These are phyloP conservation scores for Venturia carpophila DNA, from an alignment of 2,329 filamentous ascomycete genomes.

Conservation along the genomic window DNA sequence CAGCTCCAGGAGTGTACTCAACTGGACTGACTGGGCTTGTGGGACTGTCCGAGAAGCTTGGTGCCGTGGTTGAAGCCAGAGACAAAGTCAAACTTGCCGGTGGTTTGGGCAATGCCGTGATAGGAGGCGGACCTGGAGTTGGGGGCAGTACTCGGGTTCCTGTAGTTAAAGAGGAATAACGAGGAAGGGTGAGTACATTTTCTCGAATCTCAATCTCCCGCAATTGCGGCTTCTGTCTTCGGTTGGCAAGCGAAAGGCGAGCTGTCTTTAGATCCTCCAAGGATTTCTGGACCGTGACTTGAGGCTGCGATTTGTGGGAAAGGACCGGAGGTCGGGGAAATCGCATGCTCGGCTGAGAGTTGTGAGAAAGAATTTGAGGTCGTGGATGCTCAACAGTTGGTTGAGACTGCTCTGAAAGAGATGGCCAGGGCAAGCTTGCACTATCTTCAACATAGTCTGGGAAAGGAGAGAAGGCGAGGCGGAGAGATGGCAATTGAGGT, in stretches of 20 bases:
- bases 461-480: background rate
- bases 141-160: slow-evolving; percentile 9
- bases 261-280: background rate
- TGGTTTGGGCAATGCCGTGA: background rate
- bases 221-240: background rate
- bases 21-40: background rate
- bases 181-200: background rate
- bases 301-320: background rate
- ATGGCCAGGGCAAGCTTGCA: background rate
- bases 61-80: background rate
- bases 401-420: background rate
- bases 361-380: background rate
- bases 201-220: background rate
- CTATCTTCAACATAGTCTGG: background rate
- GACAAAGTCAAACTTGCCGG: background rate
- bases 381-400: background rate
- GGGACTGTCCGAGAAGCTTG: background rate
- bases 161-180: background rate
- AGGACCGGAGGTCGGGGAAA: background rate
- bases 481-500: background rate
- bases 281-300: background rate
- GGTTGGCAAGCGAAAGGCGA: background rate
- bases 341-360: background rate
- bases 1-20: background rate
- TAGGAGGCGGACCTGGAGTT: slow-evolving; percentile 12